A percentile compares a stretch with the other conserved stretches of the same genome.
Conservation (phyloP, 371 early-diverging fungal species). For the Thermomucor indicae-seudaticae region DNA sequence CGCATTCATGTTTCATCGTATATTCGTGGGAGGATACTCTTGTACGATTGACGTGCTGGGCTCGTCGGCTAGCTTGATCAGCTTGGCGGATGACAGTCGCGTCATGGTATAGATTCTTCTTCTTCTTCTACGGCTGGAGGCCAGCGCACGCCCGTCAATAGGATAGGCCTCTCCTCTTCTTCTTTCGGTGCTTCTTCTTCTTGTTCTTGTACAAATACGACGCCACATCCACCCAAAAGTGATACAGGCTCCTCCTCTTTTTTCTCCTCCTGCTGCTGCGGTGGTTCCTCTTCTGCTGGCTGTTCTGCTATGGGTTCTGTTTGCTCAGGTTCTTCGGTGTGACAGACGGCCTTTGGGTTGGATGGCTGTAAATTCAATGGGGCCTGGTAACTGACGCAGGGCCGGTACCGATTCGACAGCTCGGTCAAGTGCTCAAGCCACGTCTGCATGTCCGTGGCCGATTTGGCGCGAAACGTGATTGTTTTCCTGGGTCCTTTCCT, state of each 20-base stretch:
- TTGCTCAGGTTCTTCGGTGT: constrained; percentile 5
- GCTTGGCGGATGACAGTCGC: constrained; percentile 23
- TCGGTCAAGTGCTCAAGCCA: constrained; percentile 29
- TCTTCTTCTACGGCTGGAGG: neutral
- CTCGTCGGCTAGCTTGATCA: constrained; percentile 36
- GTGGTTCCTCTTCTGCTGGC: neutral
- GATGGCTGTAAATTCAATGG: constrained; percentile 4
- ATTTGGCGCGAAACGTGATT: constrained; percentile 30
- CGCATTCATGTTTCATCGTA: constrained; percentile 31
- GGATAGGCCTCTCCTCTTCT: neutral
- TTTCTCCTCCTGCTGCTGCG: neutral
- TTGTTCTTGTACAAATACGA: constrained; percentile 3
- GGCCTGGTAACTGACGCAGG: constrained; percentile 8
- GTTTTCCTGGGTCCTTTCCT: constrained; percentile 4
- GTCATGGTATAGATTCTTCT: too few species aligned
- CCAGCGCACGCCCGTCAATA: neutral
- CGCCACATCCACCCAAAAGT: too few species aligned
- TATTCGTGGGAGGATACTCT: constrained; percentile 18
- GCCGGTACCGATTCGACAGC: constrained; percentile 20
- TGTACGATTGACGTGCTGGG: constrained; percentile 31
- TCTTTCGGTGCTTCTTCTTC: neutral
- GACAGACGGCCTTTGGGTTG: constrained; percentile 7
- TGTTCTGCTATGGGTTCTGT: neutral
- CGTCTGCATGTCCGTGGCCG: constrained; percentile 30
- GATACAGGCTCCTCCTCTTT: neutral